phyloP scores from a whole-genome alignment of 768 basidiomycete species.

The Tubosaeta sp. region DNA sequence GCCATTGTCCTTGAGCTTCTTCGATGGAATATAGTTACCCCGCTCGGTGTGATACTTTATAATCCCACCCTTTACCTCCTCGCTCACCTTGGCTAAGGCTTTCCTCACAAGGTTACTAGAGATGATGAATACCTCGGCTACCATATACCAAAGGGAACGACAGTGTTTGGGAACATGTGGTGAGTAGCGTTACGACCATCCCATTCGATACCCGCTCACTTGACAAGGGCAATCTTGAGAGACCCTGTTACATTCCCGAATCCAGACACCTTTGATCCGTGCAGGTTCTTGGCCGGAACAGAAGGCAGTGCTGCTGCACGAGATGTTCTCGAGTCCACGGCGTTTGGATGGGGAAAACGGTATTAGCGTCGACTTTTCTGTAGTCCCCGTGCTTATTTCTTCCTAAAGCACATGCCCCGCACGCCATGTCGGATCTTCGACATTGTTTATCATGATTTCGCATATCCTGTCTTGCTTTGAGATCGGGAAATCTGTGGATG shows the following conservation, averaged over 20 bases:
- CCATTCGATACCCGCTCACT: neutral
- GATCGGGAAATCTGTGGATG: neutral
- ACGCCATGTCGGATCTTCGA: neutral
- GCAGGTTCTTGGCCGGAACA: neutral
- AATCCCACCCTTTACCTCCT: neutral
- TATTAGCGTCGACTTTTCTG: neutral
- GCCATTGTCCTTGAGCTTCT: constrained; percentile 9
- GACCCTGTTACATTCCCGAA: neutral
- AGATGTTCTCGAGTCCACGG: neutral
- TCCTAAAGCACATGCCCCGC: neutral
- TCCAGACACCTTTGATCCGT: neutral
- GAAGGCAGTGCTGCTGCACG: neutral
- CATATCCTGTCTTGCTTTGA: constrained; percentile 2
- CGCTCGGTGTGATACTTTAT: constrained; percentile 3
- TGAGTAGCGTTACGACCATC: neutral
- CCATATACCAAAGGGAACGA: constrained; percentile 39
- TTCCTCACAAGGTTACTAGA: constrained; percentile 33
- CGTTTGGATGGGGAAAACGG: neutral
- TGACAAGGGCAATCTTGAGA: constrained; percentile 1
- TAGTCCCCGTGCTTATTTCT: neutral
- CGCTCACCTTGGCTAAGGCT: constrained; percentile 24
- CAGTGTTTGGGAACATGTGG: constrained; percentile 40
- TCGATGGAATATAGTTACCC: constrained; percentile 10
- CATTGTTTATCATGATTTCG: neutral
- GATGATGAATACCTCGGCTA: constrained; percentile 28